Conservation (phyloP, 495 filamentous ascomycete species). For the Aspergillus sclerotiicarbonarius region DNA sequence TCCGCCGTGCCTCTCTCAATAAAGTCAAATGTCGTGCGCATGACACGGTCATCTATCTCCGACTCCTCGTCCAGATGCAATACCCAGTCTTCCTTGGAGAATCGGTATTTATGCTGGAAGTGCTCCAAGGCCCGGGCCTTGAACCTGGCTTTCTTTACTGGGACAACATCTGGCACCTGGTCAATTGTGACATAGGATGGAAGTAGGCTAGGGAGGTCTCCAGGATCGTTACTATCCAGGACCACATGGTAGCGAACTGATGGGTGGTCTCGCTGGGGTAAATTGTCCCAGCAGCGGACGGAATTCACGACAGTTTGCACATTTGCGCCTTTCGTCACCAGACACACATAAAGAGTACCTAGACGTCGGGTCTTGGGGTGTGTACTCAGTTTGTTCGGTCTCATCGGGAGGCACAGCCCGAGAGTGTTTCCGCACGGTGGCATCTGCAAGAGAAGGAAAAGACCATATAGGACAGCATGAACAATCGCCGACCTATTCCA, state of each 20-base stretch:
- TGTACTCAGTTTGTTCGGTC: not conserved
- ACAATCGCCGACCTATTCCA: slow-evolving; percentile 7
- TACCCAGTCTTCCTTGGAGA: slow-evolving; percentile 11
- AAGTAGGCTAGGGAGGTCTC: not conserved
- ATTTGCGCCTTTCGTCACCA: slow-evolving; percentile 13
- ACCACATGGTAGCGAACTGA: slow-evolving; percentile 11
- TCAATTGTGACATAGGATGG: slow-evolving; percentile 9
- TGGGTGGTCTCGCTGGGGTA: slow-evolving; percentile 5
- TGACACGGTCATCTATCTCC: slow-evolving; percentile 11
- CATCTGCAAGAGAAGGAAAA: slow-evolving; percentile 1
- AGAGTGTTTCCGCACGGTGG: slow-evolving; percentile 8
- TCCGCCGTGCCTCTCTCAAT: slow-evolving; percentile 12
- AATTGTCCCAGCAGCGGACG: not conserved
- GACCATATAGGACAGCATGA: not conserved
- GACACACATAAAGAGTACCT: slow-evolving; percentile 5
- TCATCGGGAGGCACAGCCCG: slow-evolving; percentile 9
- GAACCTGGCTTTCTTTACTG: slow-evolving; percentile 7
- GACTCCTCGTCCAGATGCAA: slow-evolving; percentile 16
- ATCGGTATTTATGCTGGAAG: slow-evolving; percentile 8
- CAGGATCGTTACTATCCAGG: slow-evolving; percentile 3
- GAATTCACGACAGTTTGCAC: slow-evolving; percentile 10
- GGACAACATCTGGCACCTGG: slow-evolving; percentile 4
- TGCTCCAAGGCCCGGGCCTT: slow-evolving; percentile 11
- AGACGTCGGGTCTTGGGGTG: slow-evolving; percentile 1
- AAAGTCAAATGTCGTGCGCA: slow-evolving; percentile 11